phyloP scores from a whole-genome alignment of 306 rosid species.

The Comarum palustre region DNA sequence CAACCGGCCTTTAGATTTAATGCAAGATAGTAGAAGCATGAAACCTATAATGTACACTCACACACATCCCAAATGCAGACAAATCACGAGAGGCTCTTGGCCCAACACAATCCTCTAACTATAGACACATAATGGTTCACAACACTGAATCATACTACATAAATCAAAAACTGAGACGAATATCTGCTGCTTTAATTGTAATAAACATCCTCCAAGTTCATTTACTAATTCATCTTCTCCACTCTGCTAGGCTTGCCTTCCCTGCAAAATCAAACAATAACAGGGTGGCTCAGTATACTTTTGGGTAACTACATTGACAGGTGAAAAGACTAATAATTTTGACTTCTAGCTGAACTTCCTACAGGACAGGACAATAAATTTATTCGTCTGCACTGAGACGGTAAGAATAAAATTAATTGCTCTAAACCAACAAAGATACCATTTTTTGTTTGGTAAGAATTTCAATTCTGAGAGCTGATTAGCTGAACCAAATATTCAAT shows the following conservation, averaged over 20 bases:
- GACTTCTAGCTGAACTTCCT: background rate
- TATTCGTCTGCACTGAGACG: background rate
- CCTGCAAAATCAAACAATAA: conserved; percentile 49
- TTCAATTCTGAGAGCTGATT: background rate
- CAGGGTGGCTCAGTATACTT: background rate
- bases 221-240: conserved; percentile 66
- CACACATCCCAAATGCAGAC: conserved; percentile 64
- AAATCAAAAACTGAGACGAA: conserved; percentile 33
- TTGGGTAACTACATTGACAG: background rate
- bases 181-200: conserved; percentile 34
- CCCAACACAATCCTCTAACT: conserved; percentile 43
- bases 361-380: background rate
- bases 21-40: conserved; percentile 27
- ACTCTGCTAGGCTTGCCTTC: conserved; percentile 79
- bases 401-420: background rate
- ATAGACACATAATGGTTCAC: conserved; percentile 35
- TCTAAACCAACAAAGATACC: background rate
- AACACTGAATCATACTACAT: conserved; percentile 36
- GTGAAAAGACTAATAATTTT: background rate
- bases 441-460: background rate
- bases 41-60: conserved; percentile 93
- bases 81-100: conserved; percentile 36
- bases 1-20: conserved; percentile 39
- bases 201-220: conserved; percentile 25
- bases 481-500: conserved; percentile 8